These are phyloP conservation scores for Eremothecium sinecaudum DNA, from an alignment of 1,139 yeast species.

Conservation along the genomic window DNA sequence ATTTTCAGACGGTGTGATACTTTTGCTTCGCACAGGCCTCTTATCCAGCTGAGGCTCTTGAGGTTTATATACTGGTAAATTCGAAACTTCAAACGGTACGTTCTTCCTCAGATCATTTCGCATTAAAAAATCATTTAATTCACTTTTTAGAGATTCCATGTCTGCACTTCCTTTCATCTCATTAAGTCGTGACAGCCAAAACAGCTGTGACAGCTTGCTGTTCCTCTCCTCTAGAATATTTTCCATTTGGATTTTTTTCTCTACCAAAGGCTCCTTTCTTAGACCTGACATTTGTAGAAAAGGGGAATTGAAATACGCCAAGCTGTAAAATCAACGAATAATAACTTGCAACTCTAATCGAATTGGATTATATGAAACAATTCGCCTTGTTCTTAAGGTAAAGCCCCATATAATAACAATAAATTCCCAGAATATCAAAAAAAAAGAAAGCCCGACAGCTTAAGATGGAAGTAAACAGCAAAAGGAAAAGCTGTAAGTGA, in stretches of 20 bases:
- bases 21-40: conserved; percentile 9
- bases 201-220: conserved; percentile 46
- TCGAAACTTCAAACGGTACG: conserved; percentile 13
- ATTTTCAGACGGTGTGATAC: conserved; percentile 11
- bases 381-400: no score
- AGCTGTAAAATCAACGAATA: no score
- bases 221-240: conserved; percentile 36
- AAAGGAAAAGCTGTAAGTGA: no score
- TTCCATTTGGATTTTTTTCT: conserved; percentile 4
- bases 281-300: conserved; percentile 7
- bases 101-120: conserved; percentile 22
- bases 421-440: no score
- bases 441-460: no score
- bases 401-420: no score
- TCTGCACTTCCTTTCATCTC: conserved; percentile 22
- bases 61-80: conserved; percentile 16
- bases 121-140: conserved; percentile 18
- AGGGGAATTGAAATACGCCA: no score
- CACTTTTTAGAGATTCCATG: conserved; percentile 14
- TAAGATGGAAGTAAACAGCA: no score
- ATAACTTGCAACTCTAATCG: no score
- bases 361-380: no score
- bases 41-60: conserved; percentile 9
- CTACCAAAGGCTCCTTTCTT: conserved; percentile 1
- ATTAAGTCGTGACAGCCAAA: conserved; percentile 40